Evolutionary conservation across 1,139 yeast species (phyloP).

Genomic region (Meyerozyma carpophila): DNA sequence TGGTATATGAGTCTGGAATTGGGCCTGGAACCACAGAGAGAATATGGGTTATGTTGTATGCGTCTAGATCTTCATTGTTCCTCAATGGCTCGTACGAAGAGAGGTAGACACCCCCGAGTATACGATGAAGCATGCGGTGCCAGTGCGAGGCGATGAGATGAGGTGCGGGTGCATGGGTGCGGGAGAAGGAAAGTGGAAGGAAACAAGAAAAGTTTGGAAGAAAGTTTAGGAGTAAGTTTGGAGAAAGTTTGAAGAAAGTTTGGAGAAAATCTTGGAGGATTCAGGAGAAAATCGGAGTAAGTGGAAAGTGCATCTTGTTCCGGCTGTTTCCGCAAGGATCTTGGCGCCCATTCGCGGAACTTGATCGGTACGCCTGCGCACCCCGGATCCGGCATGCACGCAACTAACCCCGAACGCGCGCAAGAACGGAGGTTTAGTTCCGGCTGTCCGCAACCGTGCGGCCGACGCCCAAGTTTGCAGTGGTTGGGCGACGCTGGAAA

Average conservation of each 20-base stretch:
- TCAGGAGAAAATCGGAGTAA: no score
- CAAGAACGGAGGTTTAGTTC: background rate
- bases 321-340: no score
- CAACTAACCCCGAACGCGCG: background rate
- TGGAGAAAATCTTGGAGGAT: no score
- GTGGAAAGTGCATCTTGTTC: no score
- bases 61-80: conserved; percentile 35
- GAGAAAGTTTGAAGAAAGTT: no score
- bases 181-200: background rate
- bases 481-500: no score
- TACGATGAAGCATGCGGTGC: conserved; percentile 28
- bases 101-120: conserved; percentile 61
- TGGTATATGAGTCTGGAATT: conserved; percentile 46
- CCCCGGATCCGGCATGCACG: background rate
- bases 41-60: conserved; percentile 57
- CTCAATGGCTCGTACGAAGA: conserved; percentile 55
- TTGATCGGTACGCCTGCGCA: background rate
- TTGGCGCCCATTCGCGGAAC: background rate
- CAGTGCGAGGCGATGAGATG: background rate
- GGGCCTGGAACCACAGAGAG: conserved; percentile 63
- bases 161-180: background rate
- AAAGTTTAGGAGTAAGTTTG: no score
- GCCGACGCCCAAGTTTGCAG: no score
- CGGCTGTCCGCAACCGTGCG: background rate
- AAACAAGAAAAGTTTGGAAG: no score